Percentiles rank a stretch among this genome's conserved stretches.
Evolutionary conservation across 75 land plant genomes (phyloP).

Genomic region (Isoetes taiwanensis): DNA sequence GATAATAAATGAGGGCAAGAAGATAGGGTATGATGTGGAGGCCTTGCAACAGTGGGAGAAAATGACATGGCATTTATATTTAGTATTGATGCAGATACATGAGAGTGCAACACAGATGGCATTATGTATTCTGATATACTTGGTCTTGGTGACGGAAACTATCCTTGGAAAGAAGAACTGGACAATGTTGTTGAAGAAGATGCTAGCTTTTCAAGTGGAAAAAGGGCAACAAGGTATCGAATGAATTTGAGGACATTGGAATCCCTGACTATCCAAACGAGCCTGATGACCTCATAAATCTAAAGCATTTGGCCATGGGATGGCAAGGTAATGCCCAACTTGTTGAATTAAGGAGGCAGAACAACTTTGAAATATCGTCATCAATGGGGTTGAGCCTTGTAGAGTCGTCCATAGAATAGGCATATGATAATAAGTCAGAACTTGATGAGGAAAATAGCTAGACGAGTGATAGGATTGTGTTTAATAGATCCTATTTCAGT

Average conservation of each 20-base stretch:
- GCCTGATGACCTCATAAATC: not conserved
- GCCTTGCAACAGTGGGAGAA: too few relatives aligned
- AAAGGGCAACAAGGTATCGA: not conserved
- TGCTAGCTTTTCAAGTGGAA: not conserved
- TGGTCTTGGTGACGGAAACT: not conserved
- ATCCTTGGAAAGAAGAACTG: not conserved
- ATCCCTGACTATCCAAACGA: not conserved
- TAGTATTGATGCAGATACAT: too few relatives aligned
- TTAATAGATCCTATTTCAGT: not conserved
- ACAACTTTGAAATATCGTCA: not conserved
- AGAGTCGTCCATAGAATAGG: not conserved
- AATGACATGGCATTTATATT: too few relatives aligned
- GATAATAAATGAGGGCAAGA: too few relatives aligned
- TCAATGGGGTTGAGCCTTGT: too few relatives aligned
- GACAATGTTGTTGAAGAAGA: not conserved
- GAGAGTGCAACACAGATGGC: too few relatives aligned
- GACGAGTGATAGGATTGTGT: constrained; percentile 15
- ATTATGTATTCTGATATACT: too few relatives aligned
- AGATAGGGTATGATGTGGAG: too few relatives aligned
- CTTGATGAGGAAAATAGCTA: constrained; percentile 2
- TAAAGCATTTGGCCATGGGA: not conserved
- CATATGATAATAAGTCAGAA: too few relatives aligned
- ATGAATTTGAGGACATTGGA: not conserved
- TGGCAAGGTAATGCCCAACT: not conserved
- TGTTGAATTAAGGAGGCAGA: not conserved